These are phyloP conservation scores for Rubia peregrina DNA, from an alignment of 305 asterid genomes.

Conservation along the genomic window DNA sequence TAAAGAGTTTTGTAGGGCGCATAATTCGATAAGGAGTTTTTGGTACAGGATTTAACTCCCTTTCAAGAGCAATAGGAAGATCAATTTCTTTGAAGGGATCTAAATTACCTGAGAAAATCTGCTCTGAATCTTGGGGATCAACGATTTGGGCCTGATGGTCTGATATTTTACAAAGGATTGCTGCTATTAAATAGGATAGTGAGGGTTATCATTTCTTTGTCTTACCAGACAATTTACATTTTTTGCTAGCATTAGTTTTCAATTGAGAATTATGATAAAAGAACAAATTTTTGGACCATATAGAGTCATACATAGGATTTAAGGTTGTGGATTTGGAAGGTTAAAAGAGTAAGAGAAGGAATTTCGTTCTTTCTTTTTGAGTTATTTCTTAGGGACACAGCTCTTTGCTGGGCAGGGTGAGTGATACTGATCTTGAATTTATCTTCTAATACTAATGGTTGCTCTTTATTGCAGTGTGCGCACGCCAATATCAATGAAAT, in stretches of 20 bases:
- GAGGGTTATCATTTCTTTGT: too few relatives aligned
- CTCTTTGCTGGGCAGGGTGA: not conserved
- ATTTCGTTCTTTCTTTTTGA: not conserved
- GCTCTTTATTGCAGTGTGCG: conserved; percentile 82
- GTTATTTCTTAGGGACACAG: not conserved
- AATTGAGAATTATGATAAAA: not conserved
- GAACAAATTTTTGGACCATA: not conserved
- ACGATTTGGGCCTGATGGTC: not conserved
- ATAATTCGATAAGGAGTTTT: not conserved
- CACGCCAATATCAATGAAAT: conserved; percentile 97
- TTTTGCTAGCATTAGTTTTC: not conserved
- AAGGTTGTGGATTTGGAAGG: not conserved
- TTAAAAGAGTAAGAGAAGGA: not conserved
- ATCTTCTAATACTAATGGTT: conserved; percentile 27
- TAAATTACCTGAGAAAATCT: not conserved
- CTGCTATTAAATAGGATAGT: not conserved
- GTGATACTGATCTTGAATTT: conserved; percentile 12
- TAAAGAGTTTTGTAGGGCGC: not conserved
- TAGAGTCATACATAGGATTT: not conserved
- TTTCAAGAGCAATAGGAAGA: not conserved
- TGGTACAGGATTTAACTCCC: not conserved
- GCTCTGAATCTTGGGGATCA: not conserved
- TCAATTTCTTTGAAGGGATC: not conserved
- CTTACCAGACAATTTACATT: too few relatives aligned
- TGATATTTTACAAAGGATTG: not conserved